Conservation (phyloP, 2,329 filamentous ascomycete genomes). For the Calycina herbarum region DNA sequence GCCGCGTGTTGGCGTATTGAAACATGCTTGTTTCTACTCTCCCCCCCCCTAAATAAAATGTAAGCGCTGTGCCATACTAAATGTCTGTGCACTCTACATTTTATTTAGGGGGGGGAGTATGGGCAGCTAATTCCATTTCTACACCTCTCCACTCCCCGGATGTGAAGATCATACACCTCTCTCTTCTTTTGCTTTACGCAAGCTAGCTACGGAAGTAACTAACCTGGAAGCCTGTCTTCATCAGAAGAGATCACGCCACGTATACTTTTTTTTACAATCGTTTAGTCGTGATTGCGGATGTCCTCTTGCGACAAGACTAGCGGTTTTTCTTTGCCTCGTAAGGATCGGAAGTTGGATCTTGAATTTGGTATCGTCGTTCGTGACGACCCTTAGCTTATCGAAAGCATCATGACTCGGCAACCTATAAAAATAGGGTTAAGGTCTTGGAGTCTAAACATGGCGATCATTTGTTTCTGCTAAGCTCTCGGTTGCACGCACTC, state of each 20-base stretch:
- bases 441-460: neutral
- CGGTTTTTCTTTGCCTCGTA: neutral
- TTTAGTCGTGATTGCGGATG: conserved; percentile 4
- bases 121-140: neutral
- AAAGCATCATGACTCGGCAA: neutral
- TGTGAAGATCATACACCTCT: neutral
- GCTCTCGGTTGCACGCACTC: conserved; percentile 1
- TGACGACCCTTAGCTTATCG: neutral
- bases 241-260: neutral
- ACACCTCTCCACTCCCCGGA: neutral
- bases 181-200: neutral
- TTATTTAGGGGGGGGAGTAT: too few species aligned
- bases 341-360: too few species aligned
- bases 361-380: neutral
- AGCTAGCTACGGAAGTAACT: too few species aligned
- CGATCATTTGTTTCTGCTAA: neutral
- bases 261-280: neutral
- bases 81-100: too few species aligned
- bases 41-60: too few species aligned
- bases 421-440: neutral
- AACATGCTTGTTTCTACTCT: neutral
- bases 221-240: neutral
- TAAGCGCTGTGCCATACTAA: too few species aligned
- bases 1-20: neutral
- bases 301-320: neutral